phyloP scores from a whole-genome alignment of 202 grass and related monocot genomes.

The Cymbopogon flexuosus region DNA sequence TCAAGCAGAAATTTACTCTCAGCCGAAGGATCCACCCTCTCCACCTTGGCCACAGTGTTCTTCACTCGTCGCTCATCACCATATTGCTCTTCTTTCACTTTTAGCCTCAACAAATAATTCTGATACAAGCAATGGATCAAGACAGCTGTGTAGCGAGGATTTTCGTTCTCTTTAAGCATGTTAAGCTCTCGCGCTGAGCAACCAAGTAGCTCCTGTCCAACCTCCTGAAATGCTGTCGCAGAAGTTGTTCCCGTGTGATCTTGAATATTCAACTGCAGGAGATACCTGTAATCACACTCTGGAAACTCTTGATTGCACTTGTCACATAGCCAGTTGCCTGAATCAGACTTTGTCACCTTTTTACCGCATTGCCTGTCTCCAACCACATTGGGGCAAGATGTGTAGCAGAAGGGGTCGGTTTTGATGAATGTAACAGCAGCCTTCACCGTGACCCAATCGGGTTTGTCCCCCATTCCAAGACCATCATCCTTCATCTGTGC shows the following conservation, averaged over 20 bases:
- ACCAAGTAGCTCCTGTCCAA: slow-evolving; percentile 71
- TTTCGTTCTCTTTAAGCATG: slow-evolving; percentile 47
- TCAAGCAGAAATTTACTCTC: slow-evolving; percentile 77
- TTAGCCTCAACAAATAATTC: slow-evolving; percentile 65
- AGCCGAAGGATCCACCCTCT: slow-evolving; percentile 55
- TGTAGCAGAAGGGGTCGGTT: slow-evolving; percentile 78
- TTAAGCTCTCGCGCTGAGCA: slow-evolving; percentile 62
- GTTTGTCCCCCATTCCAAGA: slow-evolving; percentile 77
- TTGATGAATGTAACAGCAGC: slow-evolving; percentile 71
- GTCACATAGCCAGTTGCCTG: slow-evolving; percentile 68
- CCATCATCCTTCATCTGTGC: slow-evolving; percentile 82
- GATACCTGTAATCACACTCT: slow-evolving; percentile 92
- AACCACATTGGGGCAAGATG: slow-evolving; percentile 65
- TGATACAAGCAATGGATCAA: slow-evolving; percentile 52
- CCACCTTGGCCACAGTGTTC: slow-evolving; percentile 58
- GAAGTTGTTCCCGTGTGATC: slow-evolving; percentile 77
- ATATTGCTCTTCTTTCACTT: slow-evolving; percentile 82
- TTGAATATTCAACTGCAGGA: slow-evolving; percentile 82
- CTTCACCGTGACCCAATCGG: slow-evolving; percentile 80
- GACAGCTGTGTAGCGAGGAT: slow-evolving; percentile 49
- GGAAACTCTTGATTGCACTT: slow-evolving; percentile 75
- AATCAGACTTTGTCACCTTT: slow-evolving; percentile 57
- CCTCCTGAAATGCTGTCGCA: slow-evolving; percentile 85
- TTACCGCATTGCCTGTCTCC: slow-evolving; percentile 77
- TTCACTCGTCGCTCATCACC: slow-evolving; percentile 76